These are phyloP conservation scores for Pichia nakasei DNA, from an alignment of 805 yeast species.

Conservation along the genomic window DNA sequence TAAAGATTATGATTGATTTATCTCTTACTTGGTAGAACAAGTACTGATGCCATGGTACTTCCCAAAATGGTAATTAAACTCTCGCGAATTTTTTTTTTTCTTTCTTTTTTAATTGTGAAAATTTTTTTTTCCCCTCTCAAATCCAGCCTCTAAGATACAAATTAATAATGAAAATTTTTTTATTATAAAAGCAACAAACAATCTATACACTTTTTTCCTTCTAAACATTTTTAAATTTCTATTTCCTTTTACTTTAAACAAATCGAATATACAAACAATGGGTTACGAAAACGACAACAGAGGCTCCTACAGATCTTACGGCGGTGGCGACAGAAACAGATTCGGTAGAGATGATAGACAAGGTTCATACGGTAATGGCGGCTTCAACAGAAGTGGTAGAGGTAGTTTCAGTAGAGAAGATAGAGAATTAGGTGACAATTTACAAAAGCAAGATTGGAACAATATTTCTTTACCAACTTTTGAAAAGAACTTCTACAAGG, in stretches of 20 bases:
- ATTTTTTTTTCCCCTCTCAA: too few species aligned
- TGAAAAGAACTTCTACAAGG: conserved; percentile 91
- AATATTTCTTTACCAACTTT: conserved; percentile 69
- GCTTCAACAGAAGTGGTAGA: conserved; percentile 30
- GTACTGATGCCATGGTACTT: too few species aligned
- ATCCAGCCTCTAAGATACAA: too few species aligned
- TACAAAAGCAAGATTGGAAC: conserved; percentile 78
- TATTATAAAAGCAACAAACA: too few species aligned
- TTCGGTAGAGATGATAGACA: conserved; percentile 29
- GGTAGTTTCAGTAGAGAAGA: conserved; percentile 32
- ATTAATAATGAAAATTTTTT: too few species aligned
- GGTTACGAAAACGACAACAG: conserved; percentile 34
- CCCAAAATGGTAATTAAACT: too few species aligned
- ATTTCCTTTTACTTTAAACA: neutral
- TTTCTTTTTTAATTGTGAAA: too few species aligned
- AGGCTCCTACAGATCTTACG: conserved; percentile 26
- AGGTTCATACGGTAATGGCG: conserved; percentile 25
- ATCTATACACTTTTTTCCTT: too few species aligned
- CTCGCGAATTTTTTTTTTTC: too few species aligned
- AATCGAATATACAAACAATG: conserved; percentile 20
- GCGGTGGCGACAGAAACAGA: conserved; percentile 31
- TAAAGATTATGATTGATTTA: too few species aligned
- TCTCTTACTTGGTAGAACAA: too few species aligned
- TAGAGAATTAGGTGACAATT: conserved; percentile 42
- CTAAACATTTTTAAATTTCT: too few species aligned